Evolutionary conservation across 2,329 filamentous ascomycete species (phyloP), one percentile per base, ranked within the genome.

Genomic region (Diaporthe vexans): DNA sequence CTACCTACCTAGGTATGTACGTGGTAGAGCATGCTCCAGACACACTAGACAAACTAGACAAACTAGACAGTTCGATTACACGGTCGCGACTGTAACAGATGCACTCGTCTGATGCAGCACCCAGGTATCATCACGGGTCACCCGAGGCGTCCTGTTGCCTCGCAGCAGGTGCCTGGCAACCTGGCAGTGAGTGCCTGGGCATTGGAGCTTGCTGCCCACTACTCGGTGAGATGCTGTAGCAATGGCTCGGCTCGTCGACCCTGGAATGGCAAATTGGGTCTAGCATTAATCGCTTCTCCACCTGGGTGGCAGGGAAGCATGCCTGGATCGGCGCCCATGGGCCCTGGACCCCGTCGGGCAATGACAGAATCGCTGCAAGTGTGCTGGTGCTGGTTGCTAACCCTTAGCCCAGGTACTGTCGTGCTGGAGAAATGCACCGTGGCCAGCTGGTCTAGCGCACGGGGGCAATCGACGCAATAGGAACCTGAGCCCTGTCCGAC

Each of bases 401-500:
- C 40, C 40, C 40, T 17, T 43, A 43, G 37, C 37, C 37, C 37
- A 57, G 54, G 26, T 33, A 57, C 26, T 57, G 17, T 35, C 3
- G 40, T 67, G 61, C 61, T 67, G 63, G 63, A 67, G 63, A 67
- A 67, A 67, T n/a, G 33, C 48, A 67, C 43, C 26, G 17, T 13
- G 46, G 46, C 43, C 7, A 40, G 46, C 33, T 52, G 46, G 46
- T 52, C 46, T 40, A 54, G 46, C 69, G 69, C 69, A 61, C 57
- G 56, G 69, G 56, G 69, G 15, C 61, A 61, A 43, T 71, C 69
- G 69, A 71, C 57, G 69, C 57, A 72, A 63, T 54, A 15, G 69
- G 69, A 72, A 72, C 57, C 57, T 52, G 69, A 63, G 69, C 69
- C 57, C 57, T 61, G 58, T 72, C 46, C 35, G 57, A 59, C 69